Evolutionary conservation across 1,284 basidiomycete genomes (phyloP).

Genomic region (Thelephora terrestris): DNA sequence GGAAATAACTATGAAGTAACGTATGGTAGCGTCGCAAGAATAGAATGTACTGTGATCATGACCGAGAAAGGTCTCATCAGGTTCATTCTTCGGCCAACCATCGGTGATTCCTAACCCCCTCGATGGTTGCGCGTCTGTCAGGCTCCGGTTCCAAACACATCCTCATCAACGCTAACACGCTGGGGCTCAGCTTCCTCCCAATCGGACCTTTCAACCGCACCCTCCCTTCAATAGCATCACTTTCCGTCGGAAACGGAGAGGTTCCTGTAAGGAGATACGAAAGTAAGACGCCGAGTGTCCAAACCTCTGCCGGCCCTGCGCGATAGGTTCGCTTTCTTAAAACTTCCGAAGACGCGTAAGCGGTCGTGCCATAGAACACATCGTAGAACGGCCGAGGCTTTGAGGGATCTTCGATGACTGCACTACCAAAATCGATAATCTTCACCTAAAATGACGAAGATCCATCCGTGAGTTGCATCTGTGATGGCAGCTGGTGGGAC

Average conservation of each 20-base stretch:
- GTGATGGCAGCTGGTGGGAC: conserved; percentile 4
- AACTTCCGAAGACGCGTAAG: conserved; percentile 77
- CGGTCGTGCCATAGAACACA: conserved; percentile 73
- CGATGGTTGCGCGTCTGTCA: conserved; percentile 53
- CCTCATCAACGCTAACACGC: conserved; percentile 40
- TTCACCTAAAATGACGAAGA: conserved; percentile 54
- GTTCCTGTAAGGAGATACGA: conserved; percentile 80
- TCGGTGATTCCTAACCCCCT: conserved; percentile 62
- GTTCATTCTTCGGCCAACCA: conserved; percentile 40
- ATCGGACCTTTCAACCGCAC: conserved; percentile 23
- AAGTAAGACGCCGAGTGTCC: conserved; percentile 87
- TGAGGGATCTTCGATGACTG: conserved; percentile 63
- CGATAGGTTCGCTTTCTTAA: conserved; percentile 64
- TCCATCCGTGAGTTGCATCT: conserved; percentile 4
- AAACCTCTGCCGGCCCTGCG: conserved; percentile 78
- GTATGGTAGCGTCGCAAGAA: too few relatives aligned
- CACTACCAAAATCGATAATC: conserved; percentile 89
- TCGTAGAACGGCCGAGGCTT: conserved; percentile 60
- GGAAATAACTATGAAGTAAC: too few relatives aligned
- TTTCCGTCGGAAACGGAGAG: conserved; percentile 72
- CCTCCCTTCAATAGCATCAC: conserved; percentile 47
- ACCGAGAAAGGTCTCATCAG: too few relatives aligned
- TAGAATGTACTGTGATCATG: too few relatives aligned
- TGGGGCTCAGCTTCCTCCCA: conserved; percentile 13
- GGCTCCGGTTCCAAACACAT: conserved; percentile 72